Base-by-base conservation (phyloP, 1,284 basidiomycete genomes). In the Puccinia hordei region DNA sequence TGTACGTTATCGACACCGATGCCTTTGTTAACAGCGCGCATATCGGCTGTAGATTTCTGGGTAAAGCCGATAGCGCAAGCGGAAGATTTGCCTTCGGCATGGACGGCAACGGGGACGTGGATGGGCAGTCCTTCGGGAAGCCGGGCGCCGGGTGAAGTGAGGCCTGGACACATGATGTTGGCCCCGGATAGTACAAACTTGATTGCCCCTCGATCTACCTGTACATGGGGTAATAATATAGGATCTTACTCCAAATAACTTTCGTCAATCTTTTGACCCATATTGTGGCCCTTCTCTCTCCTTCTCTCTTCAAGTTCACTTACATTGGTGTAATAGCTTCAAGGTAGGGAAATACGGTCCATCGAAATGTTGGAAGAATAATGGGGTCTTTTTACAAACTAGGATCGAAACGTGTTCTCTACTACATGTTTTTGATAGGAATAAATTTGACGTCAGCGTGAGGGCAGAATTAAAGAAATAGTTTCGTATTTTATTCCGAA, bases 281-380 rank as follows among this genome's bases (percentile, higher is more conserved):
- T n/a, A n/a, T n/a, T n/a, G n/a, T n/a, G n/a, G n/a, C n/a, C n/a
- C n/a, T n/a, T n/a, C n/a, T n/a, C n/a, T 41, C 13, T 63, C 30
- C 30, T 30, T 22, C 61, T 63, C n/a, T n/a, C 61, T 38, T 38
- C 8, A 13, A 22, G 30, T 4, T 22, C 27, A 87, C 92, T 84
- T 84, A 94, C 94, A 98, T 88, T 92, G 92, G 87, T 99, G 97
- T 81, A 98, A 87, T 6, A 98, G 86, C 82, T 91, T 90, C 82
- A 99, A 87, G 0, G 93, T 94, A 3, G 97, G 96, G 84, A 91
- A 91, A 84, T 93, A 91, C 0, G 94, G 94, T 0, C 94, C 95
- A 86, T 99, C 96, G 85, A 93, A 95, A 86, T 98, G 95, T 86
- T 99, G 95, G 88, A 98, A 96, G 87, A 98, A 93, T 81, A 99